A percentile compares a stretch with the other conserved stretches of the same genome.
These are phyloP conservation scores for Rossbeevera mucosa DNA, from an alignment of 768 basidiomycete genomes.

Conservation along the genomic window DNA sequence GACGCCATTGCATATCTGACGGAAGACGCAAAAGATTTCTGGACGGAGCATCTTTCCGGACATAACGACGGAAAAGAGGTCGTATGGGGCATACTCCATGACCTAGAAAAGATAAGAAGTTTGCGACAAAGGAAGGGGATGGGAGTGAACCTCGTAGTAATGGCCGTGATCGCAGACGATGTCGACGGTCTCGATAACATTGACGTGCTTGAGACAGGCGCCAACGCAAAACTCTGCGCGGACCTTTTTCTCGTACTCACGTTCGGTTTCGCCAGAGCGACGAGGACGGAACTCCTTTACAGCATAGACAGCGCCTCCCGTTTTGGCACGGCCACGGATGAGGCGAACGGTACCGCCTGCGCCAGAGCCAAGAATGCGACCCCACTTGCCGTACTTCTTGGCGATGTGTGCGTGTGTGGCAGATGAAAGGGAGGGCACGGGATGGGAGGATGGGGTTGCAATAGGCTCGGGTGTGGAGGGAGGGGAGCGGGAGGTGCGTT, in stretches of 20 bases:
- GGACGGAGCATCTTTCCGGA: constrained; percentile 97
- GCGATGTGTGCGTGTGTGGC: constrained; percentile 86
- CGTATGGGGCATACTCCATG: constrained; percentile 99
- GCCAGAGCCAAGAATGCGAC: constrained; percentile 88
- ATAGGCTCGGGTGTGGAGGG: constrained; percentile 21
- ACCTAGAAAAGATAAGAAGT: constrained; percentile 49
- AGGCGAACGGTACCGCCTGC: constrained; percentile 98
- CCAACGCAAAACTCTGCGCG: constrained; percentile 99
- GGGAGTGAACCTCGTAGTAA: constrained; percentile 81
- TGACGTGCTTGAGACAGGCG: constrained; percentile 86
- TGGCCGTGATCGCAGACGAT: constrained; percentile 97
- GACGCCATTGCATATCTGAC: constrained; percentile 96
- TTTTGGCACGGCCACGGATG: constrained; percentile 82
- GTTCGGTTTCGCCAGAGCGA: constrained; percentile 81
- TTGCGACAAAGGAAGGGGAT: constrained; percentile 1
- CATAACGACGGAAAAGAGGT: constrained; percentile 99
- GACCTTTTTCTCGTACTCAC: constrained; percentile 99
- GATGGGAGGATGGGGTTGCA: constrained; percentile 26
- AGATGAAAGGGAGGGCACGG: constrained; percentile 62
- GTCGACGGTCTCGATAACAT: constrained; percentile 97
- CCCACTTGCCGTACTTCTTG: constrained; percentile 99
- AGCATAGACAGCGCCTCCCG: constrained; percentile 82
- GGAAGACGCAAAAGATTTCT: constrained; percentile 98
- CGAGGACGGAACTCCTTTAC: constrained; percentile 97
- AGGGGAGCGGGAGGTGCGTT: constrained; percentile 27